Base-by-base conservation (phyloP, 2,329 filamentous ascomycete species). In the Epichloe bromicola region DNA sequence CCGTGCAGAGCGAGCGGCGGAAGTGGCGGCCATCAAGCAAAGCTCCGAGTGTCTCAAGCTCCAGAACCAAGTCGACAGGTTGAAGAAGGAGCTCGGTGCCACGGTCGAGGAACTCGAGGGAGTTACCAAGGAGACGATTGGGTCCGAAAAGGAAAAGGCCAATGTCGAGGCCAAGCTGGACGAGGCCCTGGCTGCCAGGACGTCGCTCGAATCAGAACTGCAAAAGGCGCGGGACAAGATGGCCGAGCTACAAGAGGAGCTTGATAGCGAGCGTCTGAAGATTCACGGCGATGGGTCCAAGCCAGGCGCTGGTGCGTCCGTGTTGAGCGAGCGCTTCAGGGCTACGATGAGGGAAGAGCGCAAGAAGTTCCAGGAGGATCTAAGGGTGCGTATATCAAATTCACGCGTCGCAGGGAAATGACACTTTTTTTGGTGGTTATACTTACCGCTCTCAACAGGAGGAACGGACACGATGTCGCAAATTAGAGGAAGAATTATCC, bases 241-340 rank as follows among this genome's bases (percentile, higher is more conserved):
- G 47, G 56, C 64, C 26, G 67, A 67, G 58, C 65, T 77, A 45
- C 68, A 75, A 55, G 75, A 78, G 54, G 68, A 75, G 57, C 67
- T 78, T n/a, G 75, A 78, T 50, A 63, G 63, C 36, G 73, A 75
- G 63, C 65, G 68, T 51, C 67, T 78, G 55, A 74, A 69, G 65
- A 70, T 65, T n/a, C 60, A 59, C 15, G 59, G 62, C 5, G 65
- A 61, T 2, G 60, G 63, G 3, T 62, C 60, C 6, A 64, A 65
- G 49, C 56, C 63, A 3, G 66, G 72, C 5, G 67, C 67, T 0
- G 75, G 75, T 2, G 74, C 75, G 12, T 68, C 68, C 8, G 70
- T 77, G 69, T 66, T 78, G 55, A 78, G 75, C 60, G 75, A 78
- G 64, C 75, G 78, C 63, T 78, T 78, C 65, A 64, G 75, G 46